Evolutionary conservation across 148 eudicot species (phyloP).

Genomic region (Vaccinium vitisidaea): DNA sequence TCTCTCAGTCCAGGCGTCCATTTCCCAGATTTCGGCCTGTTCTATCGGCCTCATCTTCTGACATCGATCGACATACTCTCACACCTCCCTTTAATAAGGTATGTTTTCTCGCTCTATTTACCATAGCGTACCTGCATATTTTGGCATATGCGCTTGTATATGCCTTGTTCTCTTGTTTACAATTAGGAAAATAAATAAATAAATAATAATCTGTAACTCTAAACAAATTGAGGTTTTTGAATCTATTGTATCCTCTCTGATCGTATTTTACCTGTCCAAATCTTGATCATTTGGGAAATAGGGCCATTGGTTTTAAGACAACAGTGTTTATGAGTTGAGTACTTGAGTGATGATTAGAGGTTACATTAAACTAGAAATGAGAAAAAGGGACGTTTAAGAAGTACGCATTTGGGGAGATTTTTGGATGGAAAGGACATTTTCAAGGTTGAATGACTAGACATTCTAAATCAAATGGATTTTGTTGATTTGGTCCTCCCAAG

Average conservation of each 20-base stretch:
- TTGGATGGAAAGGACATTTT: not conserved
- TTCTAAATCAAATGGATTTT: not conserved
- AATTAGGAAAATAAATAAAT: not conserved
- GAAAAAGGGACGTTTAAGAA: not conserved
- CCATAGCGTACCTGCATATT: not conserved
- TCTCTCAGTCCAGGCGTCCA: not conserved
- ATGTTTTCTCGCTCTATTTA: not conserved
- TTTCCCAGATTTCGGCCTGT: conserved; percentile 1
- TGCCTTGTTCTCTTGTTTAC: not conserved
- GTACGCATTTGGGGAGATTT: not conserved
- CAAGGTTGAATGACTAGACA: not conserved
- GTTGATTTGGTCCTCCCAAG: too few relatives aligned
- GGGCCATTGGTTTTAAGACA: not conserved
- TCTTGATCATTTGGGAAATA: not conserved
- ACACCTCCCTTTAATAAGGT: not conserved
- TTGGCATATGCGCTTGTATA: not conserved
- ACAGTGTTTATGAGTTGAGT: not conserved
- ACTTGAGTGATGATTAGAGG: not conserved
- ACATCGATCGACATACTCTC: not conserved
- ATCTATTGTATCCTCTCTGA: not conserved
- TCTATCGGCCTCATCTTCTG: conserved; percentile 15
- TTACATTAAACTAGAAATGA: not conserved
- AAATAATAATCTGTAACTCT: not conserved
- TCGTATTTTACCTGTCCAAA: not conserved
- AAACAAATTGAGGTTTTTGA: not conserved